A percentile compares a stretch with the other conserved stretches of the same genome.
phyloP scores from a whole-genome alignment of 2,329 filamentous ascomycete genomes.

The Malbranchea zuffiana region DNA sequence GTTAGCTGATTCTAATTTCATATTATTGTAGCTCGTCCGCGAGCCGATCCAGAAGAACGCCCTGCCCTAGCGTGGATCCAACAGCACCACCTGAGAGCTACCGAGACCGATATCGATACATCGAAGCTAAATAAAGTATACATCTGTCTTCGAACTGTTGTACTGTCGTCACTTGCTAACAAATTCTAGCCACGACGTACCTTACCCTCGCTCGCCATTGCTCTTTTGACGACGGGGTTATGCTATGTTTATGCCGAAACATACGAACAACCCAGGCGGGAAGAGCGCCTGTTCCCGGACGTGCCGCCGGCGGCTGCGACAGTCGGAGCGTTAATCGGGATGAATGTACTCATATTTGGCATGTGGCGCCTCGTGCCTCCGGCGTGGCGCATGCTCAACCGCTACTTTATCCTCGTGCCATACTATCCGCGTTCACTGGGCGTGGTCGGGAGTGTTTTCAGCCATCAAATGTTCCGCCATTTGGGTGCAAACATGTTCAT shows the following conservation, averaged over 20 bases:
- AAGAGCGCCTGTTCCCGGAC: slow-evolving; percentile 41
- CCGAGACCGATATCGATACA: slow-evolving; percentile 25
- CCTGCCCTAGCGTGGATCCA: slow-evolving; percentile 35
- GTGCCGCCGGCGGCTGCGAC: slow-evolving; percentile 43
- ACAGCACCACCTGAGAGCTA: slow-evolving; percentile 32
- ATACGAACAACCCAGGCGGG: slow-evolving; percentile 39
- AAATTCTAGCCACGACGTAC: slow-evolving; percentile 35
- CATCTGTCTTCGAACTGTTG: neutral
- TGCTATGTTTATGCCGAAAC: slow-evolving; percentile 37
- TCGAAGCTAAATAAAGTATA: slow-evolving; percentile 29
- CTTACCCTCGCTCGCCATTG: slow-evolving; percentile 35
- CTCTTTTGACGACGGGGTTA: slow-evolving; percentile 29
- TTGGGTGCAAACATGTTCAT: slow-evolving; percentile 44
- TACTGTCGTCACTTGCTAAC: neutral
- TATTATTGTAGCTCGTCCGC: slow-evolving; percentile 25
- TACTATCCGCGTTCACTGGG: slow-evolving; percentile 44
- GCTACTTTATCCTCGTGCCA: slow-evolving; percentile 44
- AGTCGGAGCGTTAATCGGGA: slow-evolving; percentile 38
- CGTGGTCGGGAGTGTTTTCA: slow-evolving; percentile 46
- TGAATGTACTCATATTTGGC: slow-evolving; percentile 42
- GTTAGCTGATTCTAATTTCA: neutral
- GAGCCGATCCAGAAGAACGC: slow-evolving; percentile 30
- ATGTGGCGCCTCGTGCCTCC: slow-evolving; percentile 42
- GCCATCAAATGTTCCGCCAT: slow-evolving; percentile 45
- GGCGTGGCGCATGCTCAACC: slow-evolving; percentile 46